Evolutionary conservation across 1,284 basidiomycete genomes (phyloP).

Genomic region (Golubevia sp.): DNA sequence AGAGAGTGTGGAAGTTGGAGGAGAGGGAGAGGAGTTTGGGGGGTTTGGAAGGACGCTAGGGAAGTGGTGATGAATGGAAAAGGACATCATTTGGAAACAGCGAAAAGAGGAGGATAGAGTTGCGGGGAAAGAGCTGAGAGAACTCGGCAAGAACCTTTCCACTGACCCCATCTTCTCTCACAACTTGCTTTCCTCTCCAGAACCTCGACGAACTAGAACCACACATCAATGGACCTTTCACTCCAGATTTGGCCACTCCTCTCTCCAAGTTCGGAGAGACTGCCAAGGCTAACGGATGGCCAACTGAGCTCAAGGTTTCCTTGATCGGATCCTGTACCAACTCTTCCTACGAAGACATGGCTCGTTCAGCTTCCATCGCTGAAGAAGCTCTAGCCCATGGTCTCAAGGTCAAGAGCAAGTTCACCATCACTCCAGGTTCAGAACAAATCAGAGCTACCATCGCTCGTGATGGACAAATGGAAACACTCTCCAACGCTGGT

Average conservation of each 20-base stretch:
- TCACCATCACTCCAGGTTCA: conserved; percentile 96
- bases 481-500: conserved; percentile 81
- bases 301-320: conserved; percentile 91
- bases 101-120: no score
- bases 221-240: conserved; percentile 94
- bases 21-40: no score
- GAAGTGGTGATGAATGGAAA: no score
- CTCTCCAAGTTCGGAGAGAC: conserved; percentile 91
- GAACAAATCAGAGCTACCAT: conserved; percentile 99
- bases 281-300: conserved; percentile 96
- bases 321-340: conserved; percentile 99
- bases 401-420: conserved; percentile 85
- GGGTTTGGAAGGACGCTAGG: no score
- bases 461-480: conserved; percentile 91
- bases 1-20: no score
- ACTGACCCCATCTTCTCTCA: no score
- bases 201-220: conserved; percentile 96
- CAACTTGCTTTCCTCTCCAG: conserved; percentile 61
- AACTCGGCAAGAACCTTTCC: no score
- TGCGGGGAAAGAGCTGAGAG: no score
- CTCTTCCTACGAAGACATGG: conserved; percentile 99
- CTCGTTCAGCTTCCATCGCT: conserved; percentile 91
- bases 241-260: conserved; percentile 66
- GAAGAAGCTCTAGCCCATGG: conserved; percentile 85
- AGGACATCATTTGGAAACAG: no score